phyloP scores from a whole-genome alignment of 1,284 basidiomycete genomes.

The Afroboletus lepidellus region DNA sequence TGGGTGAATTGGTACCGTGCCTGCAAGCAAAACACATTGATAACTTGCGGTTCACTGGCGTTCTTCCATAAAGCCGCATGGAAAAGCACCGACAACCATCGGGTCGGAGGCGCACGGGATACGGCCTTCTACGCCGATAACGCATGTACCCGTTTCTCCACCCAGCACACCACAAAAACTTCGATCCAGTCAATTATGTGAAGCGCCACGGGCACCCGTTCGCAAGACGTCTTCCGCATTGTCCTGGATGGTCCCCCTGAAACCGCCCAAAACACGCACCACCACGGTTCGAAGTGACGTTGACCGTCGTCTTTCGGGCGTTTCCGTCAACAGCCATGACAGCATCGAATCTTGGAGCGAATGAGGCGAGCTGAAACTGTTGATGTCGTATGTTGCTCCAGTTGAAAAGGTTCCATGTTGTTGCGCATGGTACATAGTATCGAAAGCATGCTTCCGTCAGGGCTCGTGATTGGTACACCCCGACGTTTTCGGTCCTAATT shows the following conservation, averaged over 20 bases:
- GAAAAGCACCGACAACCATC: background rate
- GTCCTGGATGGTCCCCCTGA: conserved; percentile 29
- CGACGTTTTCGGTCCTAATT: too few relatives aligned
- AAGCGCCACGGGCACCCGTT: conserved; percentile 6
- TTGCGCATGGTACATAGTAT: background rate
- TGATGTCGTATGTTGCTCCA: conserved; percentile 5
- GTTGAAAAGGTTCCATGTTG: background rate
- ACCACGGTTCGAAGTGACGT: conserved; percentile 9
- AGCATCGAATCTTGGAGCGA: conserved; percentile 55
- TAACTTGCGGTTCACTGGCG: conserved; percentile 3
- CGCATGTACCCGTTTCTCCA: conserved; percentile 18
- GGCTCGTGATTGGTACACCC: too few relatives aligned
- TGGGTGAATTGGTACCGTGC: conserved; percentile 19
- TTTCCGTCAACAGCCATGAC: conserved; percentile 39
- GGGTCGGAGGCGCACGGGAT: background rate
- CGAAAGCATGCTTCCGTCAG: too few relatives aligned
- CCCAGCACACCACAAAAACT: conserved; percentile 29
- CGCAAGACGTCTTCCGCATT: conserved; percentile 24
- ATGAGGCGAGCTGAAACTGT: background rate
- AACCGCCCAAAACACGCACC: conserved; percentile 8
- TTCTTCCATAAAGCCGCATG: conserved; percentile 14
- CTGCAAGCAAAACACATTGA: conserved; percentile 2
- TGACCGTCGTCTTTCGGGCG: conserved; percentile 32
- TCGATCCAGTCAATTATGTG: conserved; percentile 17
- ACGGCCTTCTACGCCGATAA: conserved; percentile 24